Conservation (phyloP, 305 asterid genomes). For the Plantago rigida region DNA sequence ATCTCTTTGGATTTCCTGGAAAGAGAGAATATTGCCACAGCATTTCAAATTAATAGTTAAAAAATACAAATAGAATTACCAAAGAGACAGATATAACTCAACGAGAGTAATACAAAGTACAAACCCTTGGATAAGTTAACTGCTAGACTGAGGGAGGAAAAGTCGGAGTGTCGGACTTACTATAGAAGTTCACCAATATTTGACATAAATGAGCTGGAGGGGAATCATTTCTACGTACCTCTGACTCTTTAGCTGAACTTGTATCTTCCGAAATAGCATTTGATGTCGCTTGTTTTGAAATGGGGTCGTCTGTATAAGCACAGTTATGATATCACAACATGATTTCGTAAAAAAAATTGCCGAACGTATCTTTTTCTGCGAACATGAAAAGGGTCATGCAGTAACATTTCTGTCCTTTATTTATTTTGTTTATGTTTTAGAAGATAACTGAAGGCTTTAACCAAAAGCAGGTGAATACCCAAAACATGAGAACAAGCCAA, state of each 20-base stretch:
- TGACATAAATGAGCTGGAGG: background rate
- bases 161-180: background rate
- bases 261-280: constrained; percentile 39
- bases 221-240: constrained; percentile 30
- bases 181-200: constrained; percentile 2
- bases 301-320: constrained; percentile 66
- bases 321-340: constrained; percentile 15
- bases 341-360: background rate
- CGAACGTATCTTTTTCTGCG: background rate
- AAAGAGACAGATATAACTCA: background rate
- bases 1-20: constrained; percentile 51
- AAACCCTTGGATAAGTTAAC: too few species aligned
- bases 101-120: background rate
- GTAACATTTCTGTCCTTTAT: background rate
- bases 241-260: constrained; percentile 30
- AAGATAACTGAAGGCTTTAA: background rate
- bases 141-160: background rate
- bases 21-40: constrained; percentile 22
- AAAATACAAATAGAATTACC: too few species aligned
- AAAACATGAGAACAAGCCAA: too few species aligned
- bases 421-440: background rate
- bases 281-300: constrained; percentile 46
- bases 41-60: background rate
- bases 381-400: background rate
- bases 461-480: too few species aligned